These are phyloP conservation scores for Colletotrichum sp. DNA, from an alignment of 2,329 filamentous ascomycete species.

Conservation along the genomic window DNA sequence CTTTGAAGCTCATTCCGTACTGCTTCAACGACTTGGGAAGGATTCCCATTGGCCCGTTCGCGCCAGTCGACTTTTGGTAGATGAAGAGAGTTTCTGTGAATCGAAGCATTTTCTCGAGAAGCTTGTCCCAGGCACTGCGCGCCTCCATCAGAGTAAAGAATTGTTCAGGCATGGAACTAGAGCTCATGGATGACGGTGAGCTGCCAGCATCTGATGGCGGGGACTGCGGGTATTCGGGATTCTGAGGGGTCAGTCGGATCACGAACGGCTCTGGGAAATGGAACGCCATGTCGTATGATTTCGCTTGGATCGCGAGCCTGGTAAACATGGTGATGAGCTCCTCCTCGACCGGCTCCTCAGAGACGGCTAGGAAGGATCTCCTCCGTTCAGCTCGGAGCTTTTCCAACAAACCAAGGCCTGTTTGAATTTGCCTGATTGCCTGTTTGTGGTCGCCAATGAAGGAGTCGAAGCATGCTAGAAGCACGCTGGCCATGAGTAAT, in stretches of 20 bases:
- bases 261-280: conserved; percentile 69
- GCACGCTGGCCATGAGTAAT: conserved; percentile 67
- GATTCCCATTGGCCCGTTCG: conserved; percentile 57
- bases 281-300: conserved; percentile 72
- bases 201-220: conserved; percentile 45
- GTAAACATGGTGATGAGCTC: conserved; percentile 69
- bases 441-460: conserved; percentile 69
- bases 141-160: conserved; percentile 61
- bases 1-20: conserved; percentile 52
- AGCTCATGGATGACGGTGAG: conserved; percentile 44
- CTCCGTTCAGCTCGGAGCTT: conserved; percentile 53
- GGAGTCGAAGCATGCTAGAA: conserved; percentile 72
- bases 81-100: conserved; percentile 62
- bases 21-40: conserved; percentile 53
- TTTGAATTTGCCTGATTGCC: conserved; percentile 67
- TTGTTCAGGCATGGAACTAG: conserved; percentile 43
- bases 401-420: conserved; percentile 59
- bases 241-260: conserved; percentile 52
- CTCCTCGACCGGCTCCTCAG: conserved; percentile 58
- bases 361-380: conserved; percentile 38
- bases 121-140: conserved; percentile 59
- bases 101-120: conserved; percentile 61
- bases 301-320: conserved; percentile 67
- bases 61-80: conserved; percentile 40
- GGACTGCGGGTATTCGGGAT: conserved; percentile 39